Evolutionary conservation across 257 asterid species (phyloP).

Genomic region (Solanum boliviense): DNA sequence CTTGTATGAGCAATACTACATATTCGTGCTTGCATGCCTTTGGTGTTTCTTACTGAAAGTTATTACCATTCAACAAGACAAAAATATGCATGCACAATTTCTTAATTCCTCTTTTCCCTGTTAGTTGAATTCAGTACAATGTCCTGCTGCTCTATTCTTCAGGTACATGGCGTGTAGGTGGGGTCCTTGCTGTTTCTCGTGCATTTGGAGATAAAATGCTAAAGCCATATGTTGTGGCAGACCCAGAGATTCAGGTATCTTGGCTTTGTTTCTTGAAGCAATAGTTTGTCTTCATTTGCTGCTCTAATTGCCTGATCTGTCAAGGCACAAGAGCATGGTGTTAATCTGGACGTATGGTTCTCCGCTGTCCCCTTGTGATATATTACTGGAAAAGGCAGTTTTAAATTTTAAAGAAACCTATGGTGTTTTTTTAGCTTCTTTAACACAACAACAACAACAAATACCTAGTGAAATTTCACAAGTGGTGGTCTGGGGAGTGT

Average conservation of each 20-base stretch:
- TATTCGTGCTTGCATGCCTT: not conserved
- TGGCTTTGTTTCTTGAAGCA: not conserved
- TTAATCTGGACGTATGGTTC: not conserved
- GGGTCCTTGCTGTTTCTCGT: conserved; percentile 88
- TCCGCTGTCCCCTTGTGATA: not conserved
- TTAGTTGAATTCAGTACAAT: not conserved
- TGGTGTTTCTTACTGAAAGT: not conserved
- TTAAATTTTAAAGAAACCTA: not conserved
- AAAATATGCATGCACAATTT: not conserved
- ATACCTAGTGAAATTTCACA: not conserved
- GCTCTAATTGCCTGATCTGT: not conserved
- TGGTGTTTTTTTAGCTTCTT: not conserved
- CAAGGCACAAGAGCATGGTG: not conserved
- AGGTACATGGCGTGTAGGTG: conserved; percentile 86
- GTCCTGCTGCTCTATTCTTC: conserved; percentile 6
- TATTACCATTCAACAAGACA: not conserved
- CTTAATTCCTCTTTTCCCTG: not conserved
- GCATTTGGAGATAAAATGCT: conserved; percentile 73
- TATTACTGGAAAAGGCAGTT: not conserved
- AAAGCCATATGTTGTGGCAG: conserved; percentile 61
- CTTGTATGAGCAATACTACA: not conserved
- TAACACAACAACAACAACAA: not conserved
- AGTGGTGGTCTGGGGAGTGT: not conserved
- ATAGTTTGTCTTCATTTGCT: not conserved
- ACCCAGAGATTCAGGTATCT: conserved; percentile 63